Evolutionary conservation across 306 rosid genomes (phyloP), one percentile per base, ranked within the genome.

Genomic region (Ziziphus jujuba): DNA sequence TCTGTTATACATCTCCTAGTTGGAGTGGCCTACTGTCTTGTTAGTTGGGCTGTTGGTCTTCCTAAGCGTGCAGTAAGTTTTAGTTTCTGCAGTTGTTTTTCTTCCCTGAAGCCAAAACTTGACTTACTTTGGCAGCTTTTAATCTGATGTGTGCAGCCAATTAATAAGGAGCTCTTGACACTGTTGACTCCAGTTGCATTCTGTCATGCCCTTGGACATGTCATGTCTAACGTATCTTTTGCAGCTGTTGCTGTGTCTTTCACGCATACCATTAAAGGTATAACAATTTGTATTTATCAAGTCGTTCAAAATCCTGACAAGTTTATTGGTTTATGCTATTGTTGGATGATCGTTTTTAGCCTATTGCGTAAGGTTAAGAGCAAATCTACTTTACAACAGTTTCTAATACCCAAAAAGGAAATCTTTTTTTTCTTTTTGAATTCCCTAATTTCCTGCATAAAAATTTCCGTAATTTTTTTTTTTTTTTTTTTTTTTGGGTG

Each of bases 241-340:
- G 98, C 98, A 9, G 98, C 98, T 5, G 98, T 92, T 47, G 98
- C 97, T 34, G 98, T 92, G 65, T 92, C 98, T 35, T 92, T 92
- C 84, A 90, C 97, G 1, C 98, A 92, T 66, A 92, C 98, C 24
- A 48, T 90, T 59, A 92, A 92, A 87, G 96, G 98, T 92, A 69
- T 22, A 50, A 24, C 19, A 15, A 22, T 14, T 9, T 6, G 33
- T 48, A 4, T 9, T 31, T 31, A 47, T 3, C 14, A 33, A 40
- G 45, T 40, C 7, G 45, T 8, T 40, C 10, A 40, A 40, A 40
- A 12, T 1, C 10, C 15, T 40, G 2, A 40, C 45, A 40, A 40
- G 45, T 24, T 24, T 45, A 44, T 14, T 44, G 40, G 48, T 17
- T 8, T 28, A 0, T 5, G 1, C n/a, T 12, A 40, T 40, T 40